Base-by-base conservation (phyloP, 768 basidiomycete genomes). In the Lactarius psammicola region DNA sequence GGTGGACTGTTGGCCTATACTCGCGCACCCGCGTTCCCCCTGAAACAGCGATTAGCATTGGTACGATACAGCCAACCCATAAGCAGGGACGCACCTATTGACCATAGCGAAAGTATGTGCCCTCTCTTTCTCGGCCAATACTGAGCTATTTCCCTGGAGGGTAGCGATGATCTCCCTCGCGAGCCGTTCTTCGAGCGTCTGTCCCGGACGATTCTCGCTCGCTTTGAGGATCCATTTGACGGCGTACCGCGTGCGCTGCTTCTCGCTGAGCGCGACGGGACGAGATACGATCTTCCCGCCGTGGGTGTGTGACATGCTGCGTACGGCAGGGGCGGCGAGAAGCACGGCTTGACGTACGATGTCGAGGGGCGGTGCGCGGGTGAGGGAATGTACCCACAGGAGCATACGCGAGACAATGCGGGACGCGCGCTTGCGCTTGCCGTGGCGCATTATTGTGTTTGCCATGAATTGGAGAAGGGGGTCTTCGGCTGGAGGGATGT, bases 131-230 rank as follows among this genome's bases (percentile, higher is more conserved):
- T 82, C 82, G 58, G 79, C 81, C 64, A 92, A 73, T 36, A 85
- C 87, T 20, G 78, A 73, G 53, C 84, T 85, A 4, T 82, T 81
- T 20, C 86, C 85, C 70, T 88, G 79, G n/a, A 92, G 69, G 23
- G 92, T 83, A 0, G 80, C 81, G 53, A 97, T 80, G 36, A 95
- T 77, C 77, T 96, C 93, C 72, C 85, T 80, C 34, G 94, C 94
- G 66, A 96, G 75, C 65, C 94, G 79, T 71, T 89, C 85, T 68
- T 87, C 85, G 8, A 89, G 67, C 0, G 78, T 82, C 70, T 81
- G 81, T 28, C 88, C 89, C 0, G 81, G 74, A 49, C 82, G 81
- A 62, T 76, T 78, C 65, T 87, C 81, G 66, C 84, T 83, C 15
- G 85, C 86, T 6, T 86, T 77, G 54, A 93, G 69, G 18, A 97